Evolutionary conservation across 352 stramenopile species (phyloP).

Genomic region (Paralagenidium karlingii): DNA sequence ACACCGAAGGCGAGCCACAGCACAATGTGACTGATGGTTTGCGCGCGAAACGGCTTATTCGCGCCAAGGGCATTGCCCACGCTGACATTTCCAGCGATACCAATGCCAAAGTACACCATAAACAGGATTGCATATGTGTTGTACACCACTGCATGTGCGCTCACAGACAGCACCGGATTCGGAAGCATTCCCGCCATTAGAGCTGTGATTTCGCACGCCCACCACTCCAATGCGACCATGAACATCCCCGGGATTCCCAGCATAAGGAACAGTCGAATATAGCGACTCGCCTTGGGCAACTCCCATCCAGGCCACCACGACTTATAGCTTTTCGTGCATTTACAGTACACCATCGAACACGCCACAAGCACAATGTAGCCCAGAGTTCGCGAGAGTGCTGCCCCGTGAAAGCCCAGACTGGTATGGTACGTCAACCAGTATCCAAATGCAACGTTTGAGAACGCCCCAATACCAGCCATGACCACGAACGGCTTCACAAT

Average conservation of each 20-base stretch:
- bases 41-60: slow-evolving; percentile 35
- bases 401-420: slow-evolving; percentile 53
- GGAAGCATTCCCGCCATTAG: slow-evolving; percentile 55
- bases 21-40: slow-evolving; percentile 26
- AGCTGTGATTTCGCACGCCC: slow-evolving; percentile 56
- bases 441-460: slow-evolving; percentile 57
- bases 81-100: slow-evolving; percentile 47
- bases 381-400: slow-evolving; percentile 50
- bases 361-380: slow-evolving; percentile 42
- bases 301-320: slow-evolving; percentile 67
- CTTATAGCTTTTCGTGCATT: slow-evolving; percentile 19
- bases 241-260: slow-evolving; percentile 46
- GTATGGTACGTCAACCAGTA: slow-evolving; percentile 80
- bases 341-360: slow-evolving; percentile 50
- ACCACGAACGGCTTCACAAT: slow-evolving; percentile 72
- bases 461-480: slow-evolving; percentile 51
- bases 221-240: slow-evolving; percentile 66
- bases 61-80: slow-evolving; percentile 65
- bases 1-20: slow-evolving; percentile 20
- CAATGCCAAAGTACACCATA: slow-evolving; percentile 62
- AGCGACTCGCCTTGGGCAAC: slow-evolving; percentile 19
- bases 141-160: slow-evolving; percentile 53
- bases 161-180: slow-evolving; percentile 41
- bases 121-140: slow-evolving; percentile 56
- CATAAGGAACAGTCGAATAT: slow-evolving; percentile 42